These are phyloP conservation scores for Saprolegnia diclina DNA, from an alignment of 352 stramenopile genomes.

Conservation along the genomic window DNA sequence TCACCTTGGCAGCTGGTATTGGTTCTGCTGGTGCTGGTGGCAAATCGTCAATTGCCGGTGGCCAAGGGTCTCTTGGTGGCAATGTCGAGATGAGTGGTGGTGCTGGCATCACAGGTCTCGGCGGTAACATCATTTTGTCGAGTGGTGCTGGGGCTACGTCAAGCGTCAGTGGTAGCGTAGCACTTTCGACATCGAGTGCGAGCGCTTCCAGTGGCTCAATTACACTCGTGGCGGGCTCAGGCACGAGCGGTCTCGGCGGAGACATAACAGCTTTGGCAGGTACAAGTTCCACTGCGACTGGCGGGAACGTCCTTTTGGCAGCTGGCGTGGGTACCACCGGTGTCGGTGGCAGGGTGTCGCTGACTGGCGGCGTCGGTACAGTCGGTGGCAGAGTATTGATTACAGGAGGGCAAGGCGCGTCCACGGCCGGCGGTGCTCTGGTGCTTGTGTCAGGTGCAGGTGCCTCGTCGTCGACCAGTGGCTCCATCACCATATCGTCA, in stretches of 20 bases:
- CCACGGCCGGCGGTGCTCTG: conserved; percentile 59
- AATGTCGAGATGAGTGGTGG: conserved; percentile 21
- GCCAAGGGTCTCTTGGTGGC: conserved; percentile 25
- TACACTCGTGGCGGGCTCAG: conserved; percentile 10
- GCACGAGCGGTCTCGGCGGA: conserved; percentile 14
- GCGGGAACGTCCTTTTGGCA: conserved; percentile 33
- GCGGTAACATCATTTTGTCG: conserved; percentile 1
- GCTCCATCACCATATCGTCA: conserved; percentile 50
- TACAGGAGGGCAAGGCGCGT: conserved; percentile 53
- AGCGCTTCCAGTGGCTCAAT: conserved; percentile 20
- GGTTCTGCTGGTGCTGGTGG: conserved; percentile 5
- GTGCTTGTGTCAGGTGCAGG: conserved; percentile 52
- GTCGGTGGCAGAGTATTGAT: conserved; percentile 33
- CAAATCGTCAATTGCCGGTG: conserved; percentile 10
- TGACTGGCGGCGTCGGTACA: conserved; percentile 7
- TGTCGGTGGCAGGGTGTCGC: conserved; percentile 3
- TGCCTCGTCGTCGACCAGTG: conserved; percentile 48
- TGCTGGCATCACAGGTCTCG: conserved; percentile 4
- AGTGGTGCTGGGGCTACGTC: conserved; percentile 17
- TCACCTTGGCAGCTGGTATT: conserved; percentile 14
- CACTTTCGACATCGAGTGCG: conserved; percentile 17
- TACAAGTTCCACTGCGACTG: conserved; percentile 32
- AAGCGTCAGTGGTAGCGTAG: conserved; percentile 8
- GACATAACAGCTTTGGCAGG: conserved; percentile 27
- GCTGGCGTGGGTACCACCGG: conserved; percentile 12